Conservation (phyloP, 148 eudicot genomes). For the Amaranthus hypochondriacus region DNA sequence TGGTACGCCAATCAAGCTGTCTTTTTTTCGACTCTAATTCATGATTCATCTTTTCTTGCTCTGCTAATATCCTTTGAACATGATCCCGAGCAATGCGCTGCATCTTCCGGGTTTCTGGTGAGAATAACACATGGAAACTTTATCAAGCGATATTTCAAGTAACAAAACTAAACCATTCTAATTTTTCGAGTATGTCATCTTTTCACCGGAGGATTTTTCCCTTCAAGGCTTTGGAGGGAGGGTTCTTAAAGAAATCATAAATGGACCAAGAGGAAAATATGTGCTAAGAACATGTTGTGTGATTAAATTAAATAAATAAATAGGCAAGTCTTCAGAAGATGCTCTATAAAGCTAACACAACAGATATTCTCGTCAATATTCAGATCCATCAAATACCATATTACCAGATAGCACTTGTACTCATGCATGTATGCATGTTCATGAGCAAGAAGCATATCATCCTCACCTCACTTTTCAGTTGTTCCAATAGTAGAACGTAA, state of each 20-base stretch:
- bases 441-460: neutral
- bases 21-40: conserved; percentile 58
- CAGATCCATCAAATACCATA: neutral
- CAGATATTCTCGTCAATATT: neutral
- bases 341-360: neutral
- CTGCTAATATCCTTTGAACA: conserved; percentile 49
- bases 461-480: neutral
- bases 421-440: neutral
- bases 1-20: conserved; percentile 58
- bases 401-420: neutral
- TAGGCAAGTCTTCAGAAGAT: neutral
- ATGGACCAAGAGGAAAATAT: neutral
- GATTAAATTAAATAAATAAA: neutral
- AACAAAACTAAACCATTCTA: neutral
- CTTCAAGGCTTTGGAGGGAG: neutral
- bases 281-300: neutral
- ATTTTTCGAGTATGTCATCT: neutral
- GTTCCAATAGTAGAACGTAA: neutral
- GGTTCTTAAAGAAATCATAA: no score
- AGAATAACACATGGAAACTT: neutral
- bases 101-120: conserved; percentile 70
- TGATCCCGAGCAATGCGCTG: conserved; percentile 59
- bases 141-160: conserved; percentile 3
- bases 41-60: conserved; percentile 60
- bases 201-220: neutral